A percentile compares a stretch with the other conserved stretches of the same genome.
Evolutionary conservation across 108 stramenopile species (phyloP).

Genomic region (Schizochytrium sp.): DNA sequence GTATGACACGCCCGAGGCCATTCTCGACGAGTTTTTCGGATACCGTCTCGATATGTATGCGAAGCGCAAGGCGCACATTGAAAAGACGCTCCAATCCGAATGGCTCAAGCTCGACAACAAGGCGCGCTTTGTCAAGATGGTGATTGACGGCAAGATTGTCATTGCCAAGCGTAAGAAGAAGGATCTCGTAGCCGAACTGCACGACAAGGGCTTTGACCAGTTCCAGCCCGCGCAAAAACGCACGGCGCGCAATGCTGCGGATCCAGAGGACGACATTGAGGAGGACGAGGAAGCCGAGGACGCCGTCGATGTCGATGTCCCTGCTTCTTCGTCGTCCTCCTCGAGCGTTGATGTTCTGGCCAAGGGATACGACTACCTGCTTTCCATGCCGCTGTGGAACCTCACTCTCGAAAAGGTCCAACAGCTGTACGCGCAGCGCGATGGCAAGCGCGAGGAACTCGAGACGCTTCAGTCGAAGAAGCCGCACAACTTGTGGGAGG

Average conservation of each 20-base stretch:
- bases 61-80: slow-evolving; percentile 67
- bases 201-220: slow-evolving; percentile 69
- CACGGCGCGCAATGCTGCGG: neutral
- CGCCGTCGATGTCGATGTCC: neutral
- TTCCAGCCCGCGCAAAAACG: slow-evolving; percentile 37
- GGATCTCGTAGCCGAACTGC: slow-evolving; percentile 75
- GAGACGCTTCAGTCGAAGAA: slow-evolving; percentile 63
- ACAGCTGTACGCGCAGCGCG: slow-evolving; percentile 69
- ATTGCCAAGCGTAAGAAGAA: slow-evolving; percentile 81
- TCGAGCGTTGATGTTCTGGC: slow-evolving; percentile 43
- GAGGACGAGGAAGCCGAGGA: slow-evolving; percentile 33
- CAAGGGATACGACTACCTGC: slow-evolving; percentile 94
- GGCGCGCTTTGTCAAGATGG: slow-evolving; percentile 89
- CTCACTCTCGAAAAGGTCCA: slow-evolving; percentile 91
- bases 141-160: slow-evolving; percentile 76
- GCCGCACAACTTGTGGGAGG: slow-evolving; percentile 75
- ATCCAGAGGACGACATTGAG: slow-evolving; percentile 33
- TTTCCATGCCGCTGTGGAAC: slow-evolving; percentile 95
- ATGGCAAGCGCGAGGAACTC: slow-evolving; percentile 68
- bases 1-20: slow-evolving; percentile 59
- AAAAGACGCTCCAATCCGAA: slow-evolving; percentile 30
- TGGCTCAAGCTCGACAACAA: slow-evolving; percentile 83
- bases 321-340: too few relatives aligned
- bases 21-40: slow-evolving; percentile 76
- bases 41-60: slow-evolving; percentile 73